Base-by-base conservation (phyloP, 495 filamentous ascomycete species). In the Sporormia fimetaria region DNA sequence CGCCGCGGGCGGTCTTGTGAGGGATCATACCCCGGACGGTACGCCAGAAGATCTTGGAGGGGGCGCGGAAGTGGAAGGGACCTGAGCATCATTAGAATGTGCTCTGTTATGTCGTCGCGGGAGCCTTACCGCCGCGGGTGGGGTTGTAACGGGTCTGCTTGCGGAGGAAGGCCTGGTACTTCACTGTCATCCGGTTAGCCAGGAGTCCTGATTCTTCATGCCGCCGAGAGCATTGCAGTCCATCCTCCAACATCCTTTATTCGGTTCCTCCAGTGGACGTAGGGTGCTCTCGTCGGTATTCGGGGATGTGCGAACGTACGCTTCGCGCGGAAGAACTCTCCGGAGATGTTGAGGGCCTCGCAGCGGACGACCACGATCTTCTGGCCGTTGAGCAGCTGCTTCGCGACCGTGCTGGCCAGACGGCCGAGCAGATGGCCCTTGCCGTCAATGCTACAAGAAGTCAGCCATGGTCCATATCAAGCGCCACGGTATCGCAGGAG, bases 61-160 rank as follows among this genome's bases (percentile, higher is more conserved):
- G 90, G 59, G 86, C 83, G 67, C 90, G 92, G 84, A 94, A 98
- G 71, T 96, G 90, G 81, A 94, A 98, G 65, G 90, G 92, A 74
- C 90, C 81, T 83, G 12, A 15, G 22, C 17, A 11, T 32, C 8
- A n/a, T 44, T 33, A 49, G 37, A 18, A 16, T 5, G 15, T 29
- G 39, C 32, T 23, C 39, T 18, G n/a, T 11, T 21, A 20, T 35
- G 12, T 44, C 10, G n/a, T 10, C 32, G 35, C 11, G 24, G 31
- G 27, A 33, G 31, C 63, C 80, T 73, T 70, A 87, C 81, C 87
- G 74, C 87, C 90, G 63, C 87, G 88, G 56, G 83, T 93, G 58
- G 90, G 86, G 76, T 98, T 98, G 82, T 81, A 98, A 67, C 90
- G 84, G 64, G 92, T 98, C 69, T 87, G 87, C 80, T 96, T 98